Conservation (phyloP, 1,139 yeast genomes). For the Kurtzmaniella quercitrusa region DNA sequence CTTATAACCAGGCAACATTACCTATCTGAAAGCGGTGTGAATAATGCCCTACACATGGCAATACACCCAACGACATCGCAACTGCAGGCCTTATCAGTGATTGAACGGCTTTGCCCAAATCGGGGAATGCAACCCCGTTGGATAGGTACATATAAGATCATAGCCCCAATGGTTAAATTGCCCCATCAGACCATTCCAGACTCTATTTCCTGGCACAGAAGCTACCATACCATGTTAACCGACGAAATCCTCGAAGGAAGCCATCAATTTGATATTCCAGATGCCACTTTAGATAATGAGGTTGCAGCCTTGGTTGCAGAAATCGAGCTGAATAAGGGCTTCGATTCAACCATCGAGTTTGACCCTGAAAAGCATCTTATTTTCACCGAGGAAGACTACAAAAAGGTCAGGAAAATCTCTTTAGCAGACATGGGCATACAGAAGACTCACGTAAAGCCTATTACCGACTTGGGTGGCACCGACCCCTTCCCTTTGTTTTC, state of each 20-base stretch:
- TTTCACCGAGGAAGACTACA: conserved; percentile 18
- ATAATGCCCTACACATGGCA: too few relatives aligned
- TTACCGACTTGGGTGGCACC: conserved; percentile 23
- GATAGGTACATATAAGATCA: background rate
- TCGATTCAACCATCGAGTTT: conserved; percentile 22
- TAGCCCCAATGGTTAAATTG: too few relatives aligned
- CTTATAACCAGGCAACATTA: too few relatives aligned
- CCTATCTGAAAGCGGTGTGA: too few relatives aligned
- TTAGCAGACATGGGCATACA: conserved; percentile 22
- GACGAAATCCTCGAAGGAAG: conserved; percentile 16
- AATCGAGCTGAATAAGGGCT: conserved; percentile 20
- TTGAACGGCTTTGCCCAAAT: background rate
- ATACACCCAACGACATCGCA: background rate
- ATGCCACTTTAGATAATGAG: conserved; percentile 20
- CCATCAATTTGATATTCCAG: conserved; percentile 18
- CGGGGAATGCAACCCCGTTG: background rate
- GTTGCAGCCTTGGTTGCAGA: conserved; percentile 14
- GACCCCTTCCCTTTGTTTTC: conserved; percentile 27
- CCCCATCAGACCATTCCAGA: too few relatives aligned
- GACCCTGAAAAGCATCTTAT: conserved; percentile 24
- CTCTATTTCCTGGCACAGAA: too few relatives aligned
- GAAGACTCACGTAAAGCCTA: conserved; percentile 22
- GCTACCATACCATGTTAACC: conserved; percentile 6
- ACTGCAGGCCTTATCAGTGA: background rate
- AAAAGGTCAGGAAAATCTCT: conserved; percentile 17